Evolutionary conservation across 768 basidiomycete genomes (phyloP).

Genomic region (Exsudoporus frostii): DNA sequence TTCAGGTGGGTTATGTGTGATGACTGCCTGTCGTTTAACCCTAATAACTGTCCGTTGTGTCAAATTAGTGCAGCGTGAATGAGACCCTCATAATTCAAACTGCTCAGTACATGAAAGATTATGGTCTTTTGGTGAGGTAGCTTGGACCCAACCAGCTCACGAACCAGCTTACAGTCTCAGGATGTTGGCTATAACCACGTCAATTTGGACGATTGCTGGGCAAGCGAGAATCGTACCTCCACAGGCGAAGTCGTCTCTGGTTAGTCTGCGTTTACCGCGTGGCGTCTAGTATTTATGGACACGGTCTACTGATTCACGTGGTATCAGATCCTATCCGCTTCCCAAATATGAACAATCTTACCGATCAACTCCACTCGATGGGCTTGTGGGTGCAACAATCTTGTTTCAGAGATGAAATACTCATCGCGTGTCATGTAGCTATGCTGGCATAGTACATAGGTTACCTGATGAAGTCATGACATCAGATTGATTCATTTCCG

Average conservation of each 20-base stretch:
- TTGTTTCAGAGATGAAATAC: background rate
- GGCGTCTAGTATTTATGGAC: background rate
- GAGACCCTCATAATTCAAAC: conserved; percentile 49
- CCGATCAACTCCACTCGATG: conserved; percentile 49
- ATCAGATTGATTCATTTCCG: background rate
- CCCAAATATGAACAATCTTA: conserved; percentile 54
- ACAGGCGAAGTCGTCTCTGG: conserved; percentile 55
- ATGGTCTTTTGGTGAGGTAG: conserved; percentile 45
- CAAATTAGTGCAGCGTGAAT: conserved; percentile 51
- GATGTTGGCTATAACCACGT: conserved; percentile 56
- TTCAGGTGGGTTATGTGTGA: conserved; percentile 41
- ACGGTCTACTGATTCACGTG: background rate
- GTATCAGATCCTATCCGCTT: conserved; percentile 47
- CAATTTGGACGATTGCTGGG: conserved; percentile 65
- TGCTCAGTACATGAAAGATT: conserved; percentile 48
- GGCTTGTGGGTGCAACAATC: conserved; percentile 45
- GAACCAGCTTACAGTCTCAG: conserved; percentile 27
- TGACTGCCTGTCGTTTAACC: background rate
- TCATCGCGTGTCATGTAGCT: conserved; percentile 30
- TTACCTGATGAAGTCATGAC: background rate
- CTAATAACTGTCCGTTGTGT: background rate
- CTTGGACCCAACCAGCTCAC: background rate
- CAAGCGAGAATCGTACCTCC: conserved; percentile 49
- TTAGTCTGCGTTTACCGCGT: conserved; percentile 21
- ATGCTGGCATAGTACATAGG: conserved; percentile 64